Percentiles rank a stretch among this genome's conserved stretches.
Evolutionary conservation across 1,284 basidiomycete genomes (phyloP).

Genomic region (Trichosporon ovoides): DNA sequence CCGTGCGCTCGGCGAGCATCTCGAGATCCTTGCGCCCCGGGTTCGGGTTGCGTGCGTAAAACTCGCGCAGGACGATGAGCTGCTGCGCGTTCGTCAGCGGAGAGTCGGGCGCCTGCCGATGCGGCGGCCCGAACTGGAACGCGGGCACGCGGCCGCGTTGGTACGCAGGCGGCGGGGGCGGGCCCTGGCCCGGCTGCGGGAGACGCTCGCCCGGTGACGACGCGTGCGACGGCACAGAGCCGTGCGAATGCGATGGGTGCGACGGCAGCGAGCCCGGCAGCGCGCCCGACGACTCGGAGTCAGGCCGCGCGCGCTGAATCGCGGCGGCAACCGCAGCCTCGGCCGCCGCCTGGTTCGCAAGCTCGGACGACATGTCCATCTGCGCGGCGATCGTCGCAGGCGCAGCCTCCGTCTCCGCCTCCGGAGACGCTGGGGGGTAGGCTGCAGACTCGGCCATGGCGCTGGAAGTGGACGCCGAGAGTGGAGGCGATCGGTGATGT

Average conservation of each 20-base stretch:
- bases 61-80: constrained; percentile 36
- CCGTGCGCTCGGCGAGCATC: constrained; percentile 35
- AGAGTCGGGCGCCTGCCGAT: constrained; percentile 19
- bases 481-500: constrained; percentile 16
- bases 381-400: constrained; percentile 14
- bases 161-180: constrained; percentile 20
- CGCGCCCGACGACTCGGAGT: background rate
- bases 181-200: constrained; percentile 17
- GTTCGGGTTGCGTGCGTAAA: constrained; percentile 40
- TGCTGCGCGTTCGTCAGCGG: constrained; percentile 29
- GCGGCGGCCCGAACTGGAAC: constrained; percentile 16
- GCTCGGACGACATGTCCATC: constrained; percentile 34
- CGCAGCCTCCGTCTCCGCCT: constrained; percentile 8
- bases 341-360: constrained; percentile 37
- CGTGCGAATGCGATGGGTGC: background rate
- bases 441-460: constrained; percentile 25
- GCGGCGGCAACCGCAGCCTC: constrained; percentile 32
- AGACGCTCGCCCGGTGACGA: constrained; percentile 8
- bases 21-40: constrained; percentile 37
- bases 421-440: constrained; percentile 28
- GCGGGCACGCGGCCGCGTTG: constrained; percentile 7
- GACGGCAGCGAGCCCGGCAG: background rate
- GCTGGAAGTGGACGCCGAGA: constrained; percentile 17
- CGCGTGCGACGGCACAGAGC: background rate
- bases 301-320: constrained; percentile 7